phyloP scores from a whole-genome alignment of 139 green algal species.

The Chlorella sp. region DNA sequence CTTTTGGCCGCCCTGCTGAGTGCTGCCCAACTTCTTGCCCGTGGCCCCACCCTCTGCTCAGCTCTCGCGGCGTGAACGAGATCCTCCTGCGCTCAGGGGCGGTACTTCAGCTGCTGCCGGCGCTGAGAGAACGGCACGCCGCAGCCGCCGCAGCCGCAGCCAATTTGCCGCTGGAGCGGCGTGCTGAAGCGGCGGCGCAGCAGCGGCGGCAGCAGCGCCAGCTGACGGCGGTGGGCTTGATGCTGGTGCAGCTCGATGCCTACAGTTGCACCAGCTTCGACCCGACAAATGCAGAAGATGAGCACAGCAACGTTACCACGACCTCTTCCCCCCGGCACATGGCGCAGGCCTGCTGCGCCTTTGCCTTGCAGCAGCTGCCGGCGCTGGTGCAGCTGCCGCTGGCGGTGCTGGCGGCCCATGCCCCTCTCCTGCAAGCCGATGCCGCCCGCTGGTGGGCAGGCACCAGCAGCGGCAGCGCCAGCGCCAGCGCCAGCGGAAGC shows the following conservation, averaged over 20 bases:
- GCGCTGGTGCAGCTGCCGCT: neutral
- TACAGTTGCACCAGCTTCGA: neutral
- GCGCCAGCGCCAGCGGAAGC: neutral
- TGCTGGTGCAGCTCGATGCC: conserved; percentile 2
- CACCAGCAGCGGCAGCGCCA: too few species aligned
- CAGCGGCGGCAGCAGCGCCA: neutral
- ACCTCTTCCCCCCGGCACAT: neutral
- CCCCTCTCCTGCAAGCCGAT: neutral
- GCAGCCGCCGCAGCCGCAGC: neutral
- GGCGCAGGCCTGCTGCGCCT: neutral
- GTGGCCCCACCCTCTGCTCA: neutral
- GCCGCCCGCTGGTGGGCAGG: neutral
- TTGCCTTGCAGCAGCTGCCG: neutral
- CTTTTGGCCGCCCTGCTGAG: too few species aligned
- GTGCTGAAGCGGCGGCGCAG: neutral
- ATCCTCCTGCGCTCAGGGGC: neutral
- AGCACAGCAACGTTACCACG: neutral
- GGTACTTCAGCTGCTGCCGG: neutral
- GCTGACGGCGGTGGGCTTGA: neutral
- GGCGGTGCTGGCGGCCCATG: neutral
- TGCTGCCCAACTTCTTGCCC: neutral
- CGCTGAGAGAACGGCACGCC: neutral
- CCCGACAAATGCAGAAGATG: neutral
- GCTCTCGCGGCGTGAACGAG: neutral
- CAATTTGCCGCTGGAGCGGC: neutral